Evolutionary conservation across 2,329 filamentous ascomycete species (phyloP), one percentile per base, ranked within the genome.

Genomic region (Fusarium incarnatum): DNA sequence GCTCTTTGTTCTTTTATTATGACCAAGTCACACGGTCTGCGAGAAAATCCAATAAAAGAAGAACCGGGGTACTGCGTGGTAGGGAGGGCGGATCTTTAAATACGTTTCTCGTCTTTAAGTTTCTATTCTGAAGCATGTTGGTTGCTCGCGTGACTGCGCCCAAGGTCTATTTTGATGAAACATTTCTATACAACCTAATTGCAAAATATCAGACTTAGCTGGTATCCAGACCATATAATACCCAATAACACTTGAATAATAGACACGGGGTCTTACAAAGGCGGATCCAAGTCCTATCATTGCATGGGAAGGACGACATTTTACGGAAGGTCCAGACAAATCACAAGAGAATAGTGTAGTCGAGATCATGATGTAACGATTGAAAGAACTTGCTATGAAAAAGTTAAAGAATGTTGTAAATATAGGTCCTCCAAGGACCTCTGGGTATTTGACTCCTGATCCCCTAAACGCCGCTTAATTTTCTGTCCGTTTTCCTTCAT

Each of bases 361-460:
- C 23, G 27, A 41, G 5, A 27, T 37, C n/a, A 8, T 28, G 6
- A 9, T 41, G 16, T 20, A 53, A 53, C 9, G 12, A 12, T 15
- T 41, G 23, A 53, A 53, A 41, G 23, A 41, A 13, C 25, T 28
- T 54, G 15, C 25, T 32, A 60, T 28, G 16, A 60, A 63, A 56
- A 32, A 46, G 15, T 34, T 27, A 57, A 62, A 22, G 50, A 64
- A 64, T 53, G 41, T 40, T 50, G 52, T 54, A 57, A 56, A 45
- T 56, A 48, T 45, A 62, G 32, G 44, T 30, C 50, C 63, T 45
- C 63, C 45, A 55, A 53, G 28, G 45, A 58, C n/a, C 42, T 27
- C 50, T 34, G 72, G 73, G 73, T 75, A 75, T 75, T 53, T 53
- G 49, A 42, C 49, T 73, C 62, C 61, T 62, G 53, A 61, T 57